Evolutionary conservation across 306 rosid genomes (phyloP), one percentile per base, ranked within the genome.

Genomic region (Ormosia emarginata): DNA sequence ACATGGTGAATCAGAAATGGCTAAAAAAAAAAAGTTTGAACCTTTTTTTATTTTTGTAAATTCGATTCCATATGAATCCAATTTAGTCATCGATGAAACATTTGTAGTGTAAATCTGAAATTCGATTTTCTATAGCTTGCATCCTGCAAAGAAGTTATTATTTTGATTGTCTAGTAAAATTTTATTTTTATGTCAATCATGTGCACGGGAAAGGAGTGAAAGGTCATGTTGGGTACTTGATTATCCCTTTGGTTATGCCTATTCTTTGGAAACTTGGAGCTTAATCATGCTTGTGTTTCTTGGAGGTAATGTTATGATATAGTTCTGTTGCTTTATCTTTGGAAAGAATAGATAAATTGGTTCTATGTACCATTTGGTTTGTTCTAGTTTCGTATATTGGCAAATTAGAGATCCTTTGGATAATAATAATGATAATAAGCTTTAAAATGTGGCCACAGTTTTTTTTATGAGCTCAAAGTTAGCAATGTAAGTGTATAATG

Each of bases 61-160:
- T 69, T 80, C 24, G 77, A 69, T 76, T 68, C 73, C 44, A 2
- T 41, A 7, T 77, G 82, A 71, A 53, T 24, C 11, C 14, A 18
- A 8, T 37, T 14, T 34, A 43, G 3, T 34, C 10, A 40, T 5
- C 30, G 6, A 10, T 56, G 3, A 33, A 50, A 10, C 18, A 11
- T 36, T 24, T 15, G 7, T 18, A 46, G 24, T 65, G 30, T 11
- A 49, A 36, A 36, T 7, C 40, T 18, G 32, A 18, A 10, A 9
- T 50, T 77, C 8, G 39, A 24, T 49, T 7, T 18, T 68, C 18
- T 44, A 24, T 18, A 2, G 30, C 13, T 15, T 61, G 71, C 52
- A 43, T 50, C 30, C 13, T 13, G 8, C 40, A 24, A 5, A 18
- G 66, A 24, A 24, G 24, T 24, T 24, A 24, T 24, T 24, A 24